Evolutionary conservation across 805 yeast species (phyloP).

Genomic region (Barnettozyma californica): DNA sequence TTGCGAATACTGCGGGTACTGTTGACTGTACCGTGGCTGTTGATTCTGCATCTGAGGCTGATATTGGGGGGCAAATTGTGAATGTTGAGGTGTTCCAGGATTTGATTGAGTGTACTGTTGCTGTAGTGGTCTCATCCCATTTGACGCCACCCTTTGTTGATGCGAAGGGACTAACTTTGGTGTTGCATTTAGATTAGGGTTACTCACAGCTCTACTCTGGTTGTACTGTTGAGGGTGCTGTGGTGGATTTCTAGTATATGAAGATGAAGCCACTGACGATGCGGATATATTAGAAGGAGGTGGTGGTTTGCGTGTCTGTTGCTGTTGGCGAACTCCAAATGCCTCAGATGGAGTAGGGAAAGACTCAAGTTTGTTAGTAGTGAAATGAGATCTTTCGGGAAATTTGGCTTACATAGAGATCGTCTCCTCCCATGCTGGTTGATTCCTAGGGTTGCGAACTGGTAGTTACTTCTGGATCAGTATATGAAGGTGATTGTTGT

Average conservation of each 20-base stretch:
- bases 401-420: slow-evolving; percentile 18
- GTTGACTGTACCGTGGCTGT: not conserved
- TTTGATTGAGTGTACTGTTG: not conserved
- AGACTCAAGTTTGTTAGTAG: slow-evolving; percentile 17
- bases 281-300: slow-evolving; percentile 2
- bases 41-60: not conserved
- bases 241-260: slow-evolving; percentile 6
- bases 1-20: not conserved
- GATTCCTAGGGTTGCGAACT: not conserved
- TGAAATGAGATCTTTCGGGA: not conserved
- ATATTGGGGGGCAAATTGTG: not conserved
- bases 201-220: not conserved
- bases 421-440: slow-evolving; percentile 24
- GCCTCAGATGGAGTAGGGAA: slow-evolving; percentile 29
- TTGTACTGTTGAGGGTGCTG: slow-evolving; percentile 5
- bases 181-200: not conserved
- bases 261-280: not conserved
- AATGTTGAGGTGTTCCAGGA: slow-evolving; percentile 2
- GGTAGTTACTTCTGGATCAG: not conserved
- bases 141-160: slow-evolving; percentile 3
- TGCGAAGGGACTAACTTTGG: not conserved
- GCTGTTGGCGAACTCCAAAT: slow-evolving; percentile 18
- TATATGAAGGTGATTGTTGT: not conserved
- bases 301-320: slow-evolving; percentile 12
- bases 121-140: slow-evolving; percentile 1